Evolutionary conservation across 1,139 yeast species (phyloP).

Genomic region (Yamadazyma conglobata): DNA sequence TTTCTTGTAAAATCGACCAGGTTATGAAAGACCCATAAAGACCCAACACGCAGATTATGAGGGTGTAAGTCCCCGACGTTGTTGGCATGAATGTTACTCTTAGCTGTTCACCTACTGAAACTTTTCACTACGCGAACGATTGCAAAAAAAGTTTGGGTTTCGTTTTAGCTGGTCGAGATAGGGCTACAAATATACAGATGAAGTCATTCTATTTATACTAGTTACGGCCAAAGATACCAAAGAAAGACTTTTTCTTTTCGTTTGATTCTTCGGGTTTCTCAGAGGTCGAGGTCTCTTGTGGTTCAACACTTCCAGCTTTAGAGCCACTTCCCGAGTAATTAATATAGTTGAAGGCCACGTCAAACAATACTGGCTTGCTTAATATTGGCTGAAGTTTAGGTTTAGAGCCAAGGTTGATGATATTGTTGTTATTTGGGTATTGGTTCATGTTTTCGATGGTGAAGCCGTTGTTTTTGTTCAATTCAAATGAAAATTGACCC

Average conservation of each 20-base stretch:
- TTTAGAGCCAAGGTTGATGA: slow-evolving; percentile 47
- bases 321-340: slow-evolving; percentile 31
- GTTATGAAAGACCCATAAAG: slow-evolving; percentile 81
- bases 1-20: slow-evolving; percentile 92
- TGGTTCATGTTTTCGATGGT: slow-evolving; percentile 51
- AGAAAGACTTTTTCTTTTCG: slow-evolving; percentile 32
- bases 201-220: slow-evolving; percentile 1
- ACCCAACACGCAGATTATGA: slow-evolving; percentile 60
- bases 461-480: slow-evolving; percentile 16
- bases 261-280: slow-evolving; percentile 12
- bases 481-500: slow-evolving; percentile 40
- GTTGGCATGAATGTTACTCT: not conserved
- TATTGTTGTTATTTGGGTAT: slow-evolving; percentile 37
- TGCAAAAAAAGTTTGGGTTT: slow-evolving; percentile 1
- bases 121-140: slow-evolving; percentile 2
- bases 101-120: not conserved
- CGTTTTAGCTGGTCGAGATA: no score
- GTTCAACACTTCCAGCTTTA: slow-evolving; percentile 12
- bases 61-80: slow-evolving; percentile 20
- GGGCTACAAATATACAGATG: not conserved
- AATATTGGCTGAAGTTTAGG: slow-evolving; percentile 52
- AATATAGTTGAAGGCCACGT: slow-evolving; percentile 81
- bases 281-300: slow-evolving; percentile 1
- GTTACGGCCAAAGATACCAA: slow-evolving; percentile 41
- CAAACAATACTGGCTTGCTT: slow-evolving; percentile 86